A percentile compares a stretch with the other conserved stretches of the same genome.
phyloP scores from a whole-genome alignment of 164 flowering plant species.

The Houttuynia cordata region DNA sequence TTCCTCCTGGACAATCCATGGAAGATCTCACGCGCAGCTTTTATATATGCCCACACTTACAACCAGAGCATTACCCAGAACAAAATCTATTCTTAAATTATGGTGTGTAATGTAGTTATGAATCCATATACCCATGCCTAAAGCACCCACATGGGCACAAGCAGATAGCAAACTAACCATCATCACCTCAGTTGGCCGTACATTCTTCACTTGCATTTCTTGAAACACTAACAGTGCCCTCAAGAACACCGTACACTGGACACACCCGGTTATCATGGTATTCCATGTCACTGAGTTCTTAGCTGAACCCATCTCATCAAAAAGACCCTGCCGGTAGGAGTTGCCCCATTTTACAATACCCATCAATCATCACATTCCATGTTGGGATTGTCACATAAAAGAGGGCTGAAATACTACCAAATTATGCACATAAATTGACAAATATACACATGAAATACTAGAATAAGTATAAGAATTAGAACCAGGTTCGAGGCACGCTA shows the following conservation, averaged over 20 bases:
- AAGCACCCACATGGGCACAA: constrained; percentile 36
- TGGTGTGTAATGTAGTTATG: constrained; percentile 23
- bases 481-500: too few relatives aligned
- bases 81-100: constrained; percentile 18
- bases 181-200: constrained; percentile 27
- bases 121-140: constrained; percentile 30
- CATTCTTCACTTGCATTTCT: constrained; percentile 21
- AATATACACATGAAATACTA: too few relatives aligned
- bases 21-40: constrained; percentile 24
- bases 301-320: constrained; percentile 18
- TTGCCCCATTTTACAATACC: constrained; percentile 21
- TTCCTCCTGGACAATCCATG: constrained; percentile 19
- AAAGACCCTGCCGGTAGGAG: constrained; percentile 20
- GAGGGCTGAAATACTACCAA: too few relatives aligned
- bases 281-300: constrained; percentile 30
- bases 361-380: constrained; percentile 34
- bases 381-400: too few relatives aligned
- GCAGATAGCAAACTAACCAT: constrained; percentile 36
- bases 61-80: constrained; percentile 28
- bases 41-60: constrained; percentile 33
- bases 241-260: constrained; percentile 12
- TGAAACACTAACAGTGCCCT: constrained; percentile 17
- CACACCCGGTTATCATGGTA: constrained; percentile 26
- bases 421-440: too few relatives aligned
- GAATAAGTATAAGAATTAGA: too few relatives aligned